Evolutionary conservation across 345 rosid genomes (phyloP), one percentile per base, ranked within the genome.

Genomic region (Noccaea caerulescens): DNA sequence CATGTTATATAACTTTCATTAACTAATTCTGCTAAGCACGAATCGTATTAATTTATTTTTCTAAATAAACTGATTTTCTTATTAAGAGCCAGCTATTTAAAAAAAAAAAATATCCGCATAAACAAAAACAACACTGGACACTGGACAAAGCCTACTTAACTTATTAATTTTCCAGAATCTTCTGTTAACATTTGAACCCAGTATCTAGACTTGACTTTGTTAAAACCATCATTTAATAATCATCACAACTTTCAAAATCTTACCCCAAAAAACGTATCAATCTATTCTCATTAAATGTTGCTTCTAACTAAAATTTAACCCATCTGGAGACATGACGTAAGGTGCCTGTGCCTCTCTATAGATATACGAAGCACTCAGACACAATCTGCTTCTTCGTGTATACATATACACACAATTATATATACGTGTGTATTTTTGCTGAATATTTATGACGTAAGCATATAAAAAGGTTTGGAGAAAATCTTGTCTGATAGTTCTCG

Each of bases 401-500:
- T 20, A 20, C 30, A 27, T 27, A 16, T 16, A 27, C 30, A 27
- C 30, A 27, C 30, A 3, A 2, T 27, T 27, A 27, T 27, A 11
- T 64, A 20, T 69, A 20, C 6, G 2, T 58, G 3, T n/a, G 0
- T 59, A 33, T 69, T 8, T 57, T 41, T 20, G 30, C 30, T 2
- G 1, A 36, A 4, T 52, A 56, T n/a, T 9, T 46, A 46, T 69
- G 79, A 69, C 66, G 71, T 69, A 49, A 62, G 59, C 52, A 45
- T 45, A 9, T 25, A 53, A 68, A 68, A 52, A 43, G 60, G 10
- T 14, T 25, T 32, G 45, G 47, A 63, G 60, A 63, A 69, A 64
- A 63, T 69, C 66, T 69, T 76, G 75, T 76, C 75, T 69, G 79
- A 76, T 76, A 76, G 79, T 76, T 76, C 75, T 69, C 75, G 66